Conservation (phyloP, 176 grass and related monocot species). For the Lolium rigidum region DNA sequence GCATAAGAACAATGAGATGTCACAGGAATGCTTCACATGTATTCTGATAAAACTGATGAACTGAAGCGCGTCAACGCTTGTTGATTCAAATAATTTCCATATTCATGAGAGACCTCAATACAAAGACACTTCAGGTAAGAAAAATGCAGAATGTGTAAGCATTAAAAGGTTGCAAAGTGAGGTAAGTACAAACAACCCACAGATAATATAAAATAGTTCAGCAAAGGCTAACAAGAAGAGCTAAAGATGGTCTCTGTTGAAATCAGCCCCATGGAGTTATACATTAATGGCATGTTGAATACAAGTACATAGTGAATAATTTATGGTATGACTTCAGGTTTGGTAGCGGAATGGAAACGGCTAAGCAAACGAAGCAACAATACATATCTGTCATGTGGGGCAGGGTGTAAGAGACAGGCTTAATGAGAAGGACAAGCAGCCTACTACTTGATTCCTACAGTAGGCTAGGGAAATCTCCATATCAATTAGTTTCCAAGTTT, state of each 20-base stretch:
- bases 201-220: slow-evolving; percentile 33
- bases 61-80: background rate
- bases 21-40: slow-evolving; percentile 18
- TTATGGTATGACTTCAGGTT: background rate
- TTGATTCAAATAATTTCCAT: slow-evolving; percentile 7
- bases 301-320: background rate
- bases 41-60: slow-evolving; percentile 28
- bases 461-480: background rate
- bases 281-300: background rate
- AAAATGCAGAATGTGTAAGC: background rate
- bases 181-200: background rate
- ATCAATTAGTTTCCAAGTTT: slow-evolving; percentile 17
- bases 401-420: background rate
- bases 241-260: background rate
- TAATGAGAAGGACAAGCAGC: slow-evolving; percentile 1
- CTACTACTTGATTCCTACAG: background rate
- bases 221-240: slow-evolving; percentile 12
- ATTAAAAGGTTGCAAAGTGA: background rate
- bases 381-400: background rate
- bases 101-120: slow-evolving; percentile 22
- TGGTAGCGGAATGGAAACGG: background rate
- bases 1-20: slow-evolving; percentile 42
- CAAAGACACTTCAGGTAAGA: background rate
- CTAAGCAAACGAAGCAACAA: slow-evolving; percentile 5
- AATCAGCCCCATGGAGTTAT: background rate